These are phyloP conservation scores for Solanum piurae DNA, from an alignment of 257 asterid species.

Conservation along the genomic window DNA sequence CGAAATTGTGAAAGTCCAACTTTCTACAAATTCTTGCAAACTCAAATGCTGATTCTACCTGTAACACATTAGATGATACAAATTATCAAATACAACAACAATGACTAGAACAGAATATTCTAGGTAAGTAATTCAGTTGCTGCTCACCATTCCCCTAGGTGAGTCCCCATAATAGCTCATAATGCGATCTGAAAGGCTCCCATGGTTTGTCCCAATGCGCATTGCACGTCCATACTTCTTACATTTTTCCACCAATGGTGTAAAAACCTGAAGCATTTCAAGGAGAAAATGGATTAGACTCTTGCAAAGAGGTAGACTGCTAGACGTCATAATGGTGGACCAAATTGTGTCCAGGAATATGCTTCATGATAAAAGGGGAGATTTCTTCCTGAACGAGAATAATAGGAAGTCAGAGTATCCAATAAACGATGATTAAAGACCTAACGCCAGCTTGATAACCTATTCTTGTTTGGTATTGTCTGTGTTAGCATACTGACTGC, in stretches of 20 bases:
- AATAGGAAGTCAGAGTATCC: neutral
- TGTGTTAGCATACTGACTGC: neutral
- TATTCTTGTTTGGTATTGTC: neutral
- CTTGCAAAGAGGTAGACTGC: neutral
- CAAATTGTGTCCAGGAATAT: neutral
- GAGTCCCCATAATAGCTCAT: constrained; percentile 99
- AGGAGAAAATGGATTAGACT: neutral
- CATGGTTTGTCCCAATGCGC: constrained; percentile 98
- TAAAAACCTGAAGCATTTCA: constrained; percentile 48
- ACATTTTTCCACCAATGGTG: constrained; percentile 97
- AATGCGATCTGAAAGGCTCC: constrained; percentile 98
- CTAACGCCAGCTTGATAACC: neutral
- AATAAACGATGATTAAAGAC: neutral
- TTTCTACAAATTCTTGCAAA: constrained; percentile 90
- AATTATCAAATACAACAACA: neutral
- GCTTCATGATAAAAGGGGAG: neutral
- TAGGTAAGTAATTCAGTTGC: neutral
- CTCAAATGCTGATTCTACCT: constrained; percentile 99
- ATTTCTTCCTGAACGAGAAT: neutral
- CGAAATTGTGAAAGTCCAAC: constrained; percentile 90
- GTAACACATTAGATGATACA: constrained; percentile 8
- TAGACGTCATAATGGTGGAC: neutral
- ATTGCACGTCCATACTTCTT: constrained; percentile 89
- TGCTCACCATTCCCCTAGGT: constrained; percentile 94
- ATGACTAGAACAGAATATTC: neutral